Conservation (phyloP, 2,329 filamentous ascomycete species). For the Xylariaceae sp. region DNA sequence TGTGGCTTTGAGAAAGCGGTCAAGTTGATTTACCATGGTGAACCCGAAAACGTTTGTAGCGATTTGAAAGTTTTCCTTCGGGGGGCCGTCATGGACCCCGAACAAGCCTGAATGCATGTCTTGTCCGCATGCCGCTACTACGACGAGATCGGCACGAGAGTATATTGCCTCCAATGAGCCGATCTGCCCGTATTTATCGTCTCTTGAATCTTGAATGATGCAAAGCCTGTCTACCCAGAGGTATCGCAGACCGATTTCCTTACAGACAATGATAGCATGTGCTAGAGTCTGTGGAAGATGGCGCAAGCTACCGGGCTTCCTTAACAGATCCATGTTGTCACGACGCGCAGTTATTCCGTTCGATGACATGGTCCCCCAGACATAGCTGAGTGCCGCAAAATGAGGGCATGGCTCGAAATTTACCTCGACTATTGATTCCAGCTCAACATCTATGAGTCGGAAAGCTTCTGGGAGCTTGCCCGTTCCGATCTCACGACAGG, state of each 20-base stretch:
- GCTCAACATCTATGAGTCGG: neutral
- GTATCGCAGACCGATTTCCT: slow-evolving; percentile 2
- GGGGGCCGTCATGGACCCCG: neutral
- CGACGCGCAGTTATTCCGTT: neutral
- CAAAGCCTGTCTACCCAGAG: slow-evolving; percentile 1
- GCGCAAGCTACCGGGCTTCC: neutral
- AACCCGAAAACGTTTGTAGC: neutral
- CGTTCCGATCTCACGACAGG: neutral
- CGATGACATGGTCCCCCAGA: neutral
- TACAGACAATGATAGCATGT: neutral
- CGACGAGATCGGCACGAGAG: neutral
- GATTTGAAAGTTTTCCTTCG: neutral
- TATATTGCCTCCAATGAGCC: slow-evolving; percentile 2
- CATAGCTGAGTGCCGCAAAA: neutral
- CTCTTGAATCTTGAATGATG: slow-evolving; percentile 1
- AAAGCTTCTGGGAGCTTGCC: neutral
- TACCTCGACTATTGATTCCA: neutral
- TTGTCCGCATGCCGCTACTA: slow-evolving; percentile 1
- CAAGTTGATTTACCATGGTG: neutral
- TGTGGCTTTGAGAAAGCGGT: neutral
- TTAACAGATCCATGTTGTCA: neutral
- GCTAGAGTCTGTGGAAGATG: neutral
- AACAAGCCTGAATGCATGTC: slow-evolving; percentile 3
- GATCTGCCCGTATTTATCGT: slow-evolving; percentile 1
- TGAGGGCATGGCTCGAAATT: neutral